These are phyloP conservation scores for Diaporthe australafricana DNA, from an alignment of 2,329 filamentous ascomycete species.

Conservation along the genomic window DNA sequence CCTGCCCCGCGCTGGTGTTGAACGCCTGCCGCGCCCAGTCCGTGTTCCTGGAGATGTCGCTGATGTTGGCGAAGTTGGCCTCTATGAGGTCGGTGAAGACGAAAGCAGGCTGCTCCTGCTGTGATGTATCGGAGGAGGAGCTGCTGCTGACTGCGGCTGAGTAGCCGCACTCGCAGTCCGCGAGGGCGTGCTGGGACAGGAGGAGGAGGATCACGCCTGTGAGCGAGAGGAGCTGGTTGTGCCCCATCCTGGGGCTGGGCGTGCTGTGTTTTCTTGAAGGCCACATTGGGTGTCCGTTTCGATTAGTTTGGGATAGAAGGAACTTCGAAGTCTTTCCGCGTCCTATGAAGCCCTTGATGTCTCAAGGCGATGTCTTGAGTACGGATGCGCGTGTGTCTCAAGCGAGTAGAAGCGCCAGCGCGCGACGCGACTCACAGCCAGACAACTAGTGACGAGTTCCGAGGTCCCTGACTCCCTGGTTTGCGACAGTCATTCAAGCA, in stretches of 20 bases:
- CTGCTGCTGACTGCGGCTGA: constrained; percentile 60
- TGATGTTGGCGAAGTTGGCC: constrained; percentile 74
- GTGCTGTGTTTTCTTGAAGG: not conserved
- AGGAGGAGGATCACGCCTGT: constrained; percentile 38
- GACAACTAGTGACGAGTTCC: not conserved
- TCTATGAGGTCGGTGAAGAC: constrained; percentile 79
- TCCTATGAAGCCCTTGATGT: not conserved
- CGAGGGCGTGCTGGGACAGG: constrained; percentile 42
- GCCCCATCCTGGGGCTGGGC: not conserved
- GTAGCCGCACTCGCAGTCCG: constrained; percentile 80
- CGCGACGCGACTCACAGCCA: not conserved
- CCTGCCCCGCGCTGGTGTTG: constrained; percentile 67
- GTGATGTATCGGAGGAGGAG: constrained; percentile 29
- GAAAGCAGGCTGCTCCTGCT: constrained; percentile 38
- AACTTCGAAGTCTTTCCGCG: not conserved
- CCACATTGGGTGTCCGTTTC: not conserved
- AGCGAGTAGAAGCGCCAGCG: not conserved
- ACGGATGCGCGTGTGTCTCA: not conserved
- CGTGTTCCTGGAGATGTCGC: constrained; percentile 59
- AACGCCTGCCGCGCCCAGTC: constrained; percentile 78
- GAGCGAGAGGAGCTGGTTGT: not conserved
- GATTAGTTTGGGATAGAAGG: not conserved
- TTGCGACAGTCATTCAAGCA: not conserved
- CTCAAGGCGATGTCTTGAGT: not conserved
- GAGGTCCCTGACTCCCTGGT: not conserved